These are phyloP conservation scores for Aspergillus cavernicola DNA, from an alignment of 495 filamentous ascomycete genomes.

Conservation along the genomic window DNA sequence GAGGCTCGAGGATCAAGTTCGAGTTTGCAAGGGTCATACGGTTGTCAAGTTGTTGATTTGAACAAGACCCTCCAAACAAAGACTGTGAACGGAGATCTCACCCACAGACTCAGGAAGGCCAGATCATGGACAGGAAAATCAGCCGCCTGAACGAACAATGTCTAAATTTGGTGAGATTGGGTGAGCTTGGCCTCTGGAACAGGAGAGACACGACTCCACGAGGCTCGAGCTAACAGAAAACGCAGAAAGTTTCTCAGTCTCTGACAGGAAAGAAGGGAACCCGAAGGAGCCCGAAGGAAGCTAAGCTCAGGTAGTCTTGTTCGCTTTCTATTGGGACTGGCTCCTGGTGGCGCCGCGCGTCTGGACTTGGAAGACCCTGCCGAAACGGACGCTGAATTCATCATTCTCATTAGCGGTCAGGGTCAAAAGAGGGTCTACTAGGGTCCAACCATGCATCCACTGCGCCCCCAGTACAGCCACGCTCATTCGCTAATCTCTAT, in stretches of 20 bases:
- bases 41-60: too few species aligned
- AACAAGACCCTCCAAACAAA: neutral
- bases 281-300: neutral
- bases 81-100: neutral
- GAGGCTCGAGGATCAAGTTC: too few species aligned
- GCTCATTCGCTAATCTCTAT: neutral
- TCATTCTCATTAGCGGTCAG: neutral
- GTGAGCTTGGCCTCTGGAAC: neutral
- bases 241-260: too few species aligned
- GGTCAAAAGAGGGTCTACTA: neutral
- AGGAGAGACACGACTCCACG: neutral
- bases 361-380: neutral
- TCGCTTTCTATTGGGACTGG: too few species aligned
- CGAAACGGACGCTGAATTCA: too few species aligned
- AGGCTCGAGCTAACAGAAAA: neutral
- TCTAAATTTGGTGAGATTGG: neutral
- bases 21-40: neutral
- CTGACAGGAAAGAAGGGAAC: too few species aligned
- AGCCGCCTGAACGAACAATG: neutral
- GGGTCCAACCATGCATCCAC: conserved; percentile 1
- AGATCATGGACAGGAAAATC: neutral
- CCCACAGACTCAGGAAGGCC: neutral
- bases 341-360: neutral
- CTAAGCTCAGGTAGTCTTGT: neutral
- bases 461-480: neutral